Conservation (phyloP, 495 filamentous ascomycete species). For the Xylaria nigripes region DNA sequence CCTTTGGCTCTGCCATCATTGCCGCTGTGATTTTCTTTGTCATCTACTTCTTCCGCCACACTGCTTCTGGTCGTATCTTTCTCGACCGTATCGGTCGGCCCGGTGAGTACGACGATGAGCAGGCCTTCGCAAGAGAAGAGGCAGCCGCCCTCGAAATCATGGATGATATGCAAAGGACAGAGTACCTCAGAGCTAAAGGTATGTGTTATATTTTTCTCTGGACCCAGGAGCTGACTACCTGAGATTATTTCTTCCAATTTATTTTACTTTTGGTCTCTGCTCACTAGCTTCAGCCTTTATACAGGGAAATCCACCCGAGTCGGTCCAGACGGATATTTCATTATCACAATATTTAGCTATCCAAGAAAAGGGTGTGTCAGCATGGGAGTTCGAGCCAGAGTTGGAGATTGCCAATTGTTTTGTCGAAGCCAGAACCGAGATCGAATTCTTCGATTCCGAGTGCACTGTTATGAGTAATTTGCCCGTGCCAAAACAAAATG, state of each 20-base stretch:
- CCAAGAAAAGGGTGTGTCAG: constrained; percentile 96
- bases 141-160: constrained; percentile 88
- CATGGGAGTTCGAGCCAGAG: constrained; percentile 98
- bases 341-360: constrained; percentile 96
- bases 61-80: constrained; percentile 78
- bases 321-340: constrained; percentile 91
- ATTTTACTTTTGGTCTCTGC: constrained; percentile 4
- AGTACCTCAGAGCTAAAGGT: constrained; percentile 96
- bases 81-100: constrained; percentile 89
- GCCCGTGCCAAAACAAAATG: constrained; percentile 95
- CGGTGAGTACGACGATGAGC: constrained; percentile 96
- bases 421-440: constrained; percentile 90
- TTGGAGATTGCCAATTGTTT: constrained; percentile 98
- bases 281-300: constrained; percentile 61
- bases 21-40: constrained; percentile 72
- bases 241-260: neutral
- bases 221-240: neutral
- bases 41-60: constrained; percentile 93
- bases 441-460: constrained; percentile 96
- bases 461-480: constrained; percentile 96
- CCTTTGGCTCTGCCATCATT: constrained; percentile 83
- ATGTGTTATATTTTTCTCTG: constrained; percentile 26
- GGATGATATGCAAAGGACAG: constrained; percentile 84
- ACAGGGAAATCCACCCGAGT: constrained; percentile 91
- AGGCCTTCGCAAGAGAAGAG: constrained; percentile 85